Evolutionary conservation across 495 filamentous ascomycete species (phyloP).

Genomic region (Daldinia concentrica): DNA sequence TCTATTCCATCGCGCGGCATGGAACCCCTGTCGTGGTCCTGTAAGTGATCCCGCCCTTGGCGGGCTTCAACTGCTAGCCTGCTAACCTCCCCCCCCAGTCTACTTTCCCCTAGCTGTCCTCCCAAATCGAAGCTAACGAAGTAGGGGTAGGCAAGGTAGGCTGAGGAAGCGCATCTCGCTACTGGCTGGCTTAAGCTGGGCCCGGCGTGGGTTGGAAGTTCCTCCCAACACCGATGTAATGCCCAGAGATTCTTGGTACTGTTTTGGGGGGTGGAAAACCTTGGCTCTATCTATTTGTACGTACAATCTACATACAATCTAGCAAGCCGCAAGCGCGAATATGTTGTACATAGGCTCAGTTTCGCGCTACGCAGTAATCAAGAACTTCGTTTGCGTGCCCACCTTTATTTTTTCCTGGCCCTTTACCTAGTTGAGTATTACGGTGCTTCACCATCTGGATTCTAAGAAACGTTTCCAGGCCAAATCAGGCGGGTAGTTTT

Average conservation of each 20-base stretch:
- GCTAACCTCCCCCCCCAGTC: constrained; percentile 24
- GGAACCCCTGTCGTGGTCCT: constrained; percentile 38
- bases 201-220: constrained; percentile 36
- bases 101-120: constrained; percentile 27
- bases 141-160: constrained; percentile 30
- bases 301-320: constrained; percentile 18
- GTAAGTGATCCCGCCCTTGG: constrained; percentile 45
- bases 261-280: constrained; percentile 4
- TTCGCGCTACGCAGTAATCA: constrained; percentile 36
- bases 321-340: constrained; percentile 37
- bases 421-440: constrained; percentile 47
- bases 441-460: constrained; percentile 42
- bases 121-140: constrained; percentile 43
- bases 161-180: constrained; percentile 35
- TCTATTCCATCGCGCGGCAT: constrained; percentile 44
- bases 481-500: constrained; percentile 40
- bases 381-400: constrained; percentile 39
- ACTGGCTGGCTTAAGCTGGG: constrained; percentile 19
- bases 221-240: constrained; percentile 44
- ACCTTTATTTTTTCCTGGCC: constrained; percentile 38
- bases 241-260: constrained; percentile 45
- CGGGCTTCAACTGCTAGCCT: constrained; percentile 32
- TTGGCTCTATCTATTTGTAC: constrained; percentile 6
- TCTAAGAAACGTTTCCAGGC: constrained; percentile 31
- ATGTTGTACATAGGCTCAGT: constrained; percentile 38